Conservation (phyloP, 2,329 filamentous ascomycete species). For the Herpotrichia juniperi region DNA sequence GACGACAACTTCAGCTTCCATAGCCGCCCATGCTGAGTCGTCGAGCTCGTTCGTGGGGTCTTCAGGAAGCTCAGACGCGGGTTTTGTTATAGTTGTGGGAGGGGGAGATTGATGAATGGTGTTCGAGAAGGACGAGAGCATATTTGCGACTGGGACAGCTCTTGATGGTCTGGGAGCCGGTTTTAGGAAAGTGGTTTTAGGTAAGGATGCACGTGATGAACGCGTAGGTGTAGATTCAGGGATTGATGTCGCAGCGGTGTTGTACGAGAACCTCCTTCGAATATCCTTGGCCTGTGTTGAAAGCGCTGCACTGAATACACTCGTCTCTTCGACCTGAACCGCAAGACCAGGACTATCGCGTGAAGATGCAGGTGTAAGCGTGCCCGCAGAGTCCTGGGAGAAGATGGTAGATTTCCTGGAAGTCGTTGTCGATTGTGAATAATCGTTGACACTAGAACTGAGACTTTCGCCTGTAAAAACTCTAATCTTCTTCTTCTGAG, state of each 20-base stretch:
- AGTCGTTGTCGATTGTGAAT: constrained; percentile 35
- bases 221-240: too few relatives aligned
- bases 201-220: neutral
- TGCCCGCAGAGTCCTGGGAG: constrained; percentile 30
- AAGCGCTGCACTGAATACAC: constrained; percentile 30
- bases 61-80: neutral
- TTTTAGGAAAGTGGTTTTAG: neutral
- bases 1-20: constrained; percentile 40
- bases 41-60: constrained; percentile 17
- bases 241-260: constrained; percentile 12
- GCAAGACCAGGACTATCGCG: constrained; percentile 24
- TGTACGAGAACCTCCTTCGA: constrained; percentile 39
- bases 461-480: constrained; percentile 36
- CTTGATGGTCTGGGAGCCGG: neutral
- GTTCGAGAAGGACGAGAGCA: neutral
- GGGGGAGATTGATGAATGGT: neutral
- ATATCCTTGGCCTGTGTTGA: constrained; percentile 36
- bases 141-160: neutral
- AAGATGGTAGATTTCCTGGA: constrained; percentile 17
- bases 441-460: constrained; percentile 18
- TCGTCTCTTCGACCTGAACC: constrained; percentile 24
- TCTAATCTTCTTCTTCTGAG: constrained; percentile 38
- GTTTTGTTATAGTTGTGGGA: neutral
- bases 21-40: constrained; percentile 32
- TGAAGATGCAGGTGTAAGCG: constrained; percentile 39